phyloP scores from a whole-genome alignment of 192 early-diverging fungal genomes.

The Backusella mclennaniae region DNA sequence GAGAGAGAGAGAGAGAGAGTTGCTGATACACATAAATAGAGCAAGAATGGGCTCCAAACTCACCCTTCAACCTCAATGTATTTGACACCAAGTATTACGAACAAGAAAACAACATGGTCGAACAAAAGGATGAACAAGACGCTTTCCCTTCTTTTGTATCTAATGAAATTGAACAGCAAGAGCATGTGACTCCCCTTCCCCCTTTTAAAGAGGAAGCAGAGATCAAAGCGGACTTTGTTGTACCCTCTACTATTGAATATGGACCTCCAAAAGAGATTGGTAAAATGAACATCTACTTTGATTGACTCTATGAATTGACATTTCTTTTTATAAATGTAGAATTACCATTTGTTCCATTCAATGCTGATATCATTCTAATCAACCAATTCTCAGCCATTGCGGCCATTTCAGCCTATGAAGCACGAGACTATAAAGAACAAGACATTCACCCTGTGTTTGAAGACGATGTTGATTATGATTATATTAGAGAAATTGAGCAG shows the following conservation, averaged over 20 bases:
- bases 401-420: not conserved
- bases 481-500: not conserved
- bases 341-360: not conserved
- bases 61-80: not conserved
- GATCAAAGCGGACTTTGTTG: not conserved
- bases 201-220: not conserved
- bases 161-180: not conserved
- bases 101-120: not conserved
- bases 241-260: not conserved
- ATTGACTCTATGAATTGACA: no score
- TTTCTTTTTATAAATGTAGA: not conserved
- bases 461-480: not conserved
- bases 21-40: not conserved
- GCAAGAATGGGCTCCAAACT: slow-evolving; percentile 1
- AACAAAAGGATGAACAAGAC: not conserved
- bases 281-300: not conserved
- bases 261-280: slow-evolving; percentile 6
- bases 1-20: not conserved
- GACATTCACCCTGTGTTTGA: not conserved
- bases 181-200: not conserved
- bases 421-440: not conserved
- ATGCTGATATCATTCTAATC: not conserved
- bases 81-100: not conserved
- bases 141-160: not conserved
- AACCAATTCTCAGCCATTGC: not conserved